Conservation (phyloP, 2,329 filamentous ascomycete genomes). For the Sphaceloma murrayae region DNA sequence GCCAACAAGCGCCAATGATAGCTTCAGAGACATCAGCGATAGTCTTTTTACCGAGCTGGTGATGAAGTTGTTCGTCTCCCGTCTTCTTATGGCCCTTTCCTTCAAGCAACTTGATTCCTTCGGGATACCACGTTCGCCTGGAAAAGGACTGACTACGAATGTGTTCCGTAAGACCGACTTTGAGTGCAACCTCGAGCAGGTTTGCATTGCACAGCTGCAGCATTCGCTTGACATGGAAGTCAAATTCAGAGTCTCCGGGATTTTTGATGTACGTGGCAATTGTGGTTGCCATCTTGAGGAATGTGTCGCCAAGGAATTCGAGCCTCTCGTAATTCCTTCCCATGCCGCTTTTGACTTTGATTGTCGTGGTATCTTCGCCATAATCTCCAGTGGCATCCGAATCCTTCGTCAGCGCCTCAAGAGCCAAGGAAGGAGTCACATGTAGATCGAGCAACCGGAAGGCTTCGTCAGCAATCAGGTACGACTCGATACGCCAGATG, state of each 20-base stretch:
- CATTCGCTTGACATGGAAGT: constrained; percentile 88
- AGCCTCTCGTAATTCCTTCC: constrained; percentile 89
- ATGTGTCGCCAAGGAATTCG: constrained; percentile 87
- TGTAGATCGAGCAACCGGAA: constrained; percentile 55
- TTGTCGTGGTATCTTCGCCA: constrained; percentile 43
- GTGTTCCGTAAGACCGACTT: constrained; percentile 59
- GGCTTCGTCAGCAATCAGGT: constrained; percentile 69
- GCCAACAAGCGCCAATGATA: constrained; percentile 74
- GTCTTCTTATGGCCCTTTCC: constrained; percentile 56
- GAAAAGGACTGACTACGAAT: constrained; percentile 78
- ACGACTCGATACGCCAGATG: constrained; percentile 72
- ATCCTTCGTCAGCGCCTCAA: constrained; percentile 90
- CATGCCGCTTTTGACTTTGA: constrained; percentile 77
- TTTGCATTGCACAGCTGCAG: constrained; percentile 83
- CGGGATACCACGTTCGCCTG: constrained; percentile 78
- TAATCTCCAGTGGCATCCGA: constrained; percentile 75
- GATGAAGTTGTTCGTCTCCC: constrained; percentile 22
- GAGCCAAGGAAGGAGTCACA: constrained; percentile 58
- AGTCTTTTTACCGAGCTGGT: constrained; percentile 34
- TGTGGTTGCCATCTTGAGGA: constrained; percentile 91
- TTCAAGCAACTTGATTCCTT: constrained; percentile 60
- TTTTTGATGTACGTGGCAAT: constrained; percentile 72
- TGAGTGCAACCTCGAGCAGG: constrained; percentile 65
- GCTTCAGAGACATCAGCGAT: constrained; percentile 94
- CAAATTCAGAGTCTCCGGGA: constrained; percentile 70